A percentile compares a stretch with the other conserved stretches of the same genome.
Conservation (phyloP, 2,329 filamentous ascomycete genomes). For the Sordariomycetes sp. region DNA sequence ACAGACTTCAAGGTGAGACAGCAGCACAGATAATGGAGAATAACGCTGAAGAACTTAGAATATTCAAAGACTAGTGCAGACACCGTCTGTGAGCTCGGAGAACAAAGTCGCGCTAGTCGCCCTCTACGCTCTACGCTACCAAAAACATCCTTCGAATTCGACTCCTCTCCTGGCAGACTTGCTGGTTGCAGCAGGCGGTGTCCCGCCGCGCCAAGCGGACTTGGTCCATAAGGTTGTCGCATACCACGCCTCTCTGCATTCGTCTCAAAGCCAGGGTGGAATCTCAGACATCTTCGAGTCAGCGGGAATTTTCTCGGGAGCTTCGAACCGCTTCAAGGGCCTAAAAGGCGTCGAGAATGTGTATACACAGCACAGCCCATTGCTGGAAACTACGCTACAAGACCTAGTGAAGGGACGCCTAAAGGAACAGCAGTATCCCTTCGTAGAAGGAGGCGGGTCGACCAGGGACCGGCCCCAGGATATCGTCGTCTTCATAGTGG, state of each 20-base stretch:
- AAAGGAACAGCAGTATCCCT: conserved; percentile 82
- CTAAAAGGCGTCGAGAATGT: conserved; percentile 98
- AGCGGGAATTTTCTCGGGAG: conserved; percentile 81
- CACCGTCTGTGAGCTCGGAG: conserved; percentile 64
- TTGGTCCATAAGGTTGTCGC: conserved; percentile 73
- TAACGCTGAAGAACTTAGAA: conserved; percentile 36
- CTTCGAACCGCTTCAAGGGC: conserved; percentile 81
- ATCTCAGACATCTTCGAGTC: conserved; percentile 91
- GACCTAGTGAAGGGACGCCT: conserved; percentile 88
- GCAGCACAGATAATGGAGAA: not conserved
- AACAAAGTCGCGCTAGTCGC: conserved; percentile 87
- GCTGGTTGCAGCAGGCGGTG: conserved; percentile 72
- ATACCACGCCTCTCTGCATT: conserved; percentile 82
- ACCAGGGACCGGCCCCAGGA: conserved; percentile 96
- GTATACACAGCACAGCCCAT: conserved; percentile 92
- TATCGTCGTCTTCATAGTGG: conserved; percentile 88
- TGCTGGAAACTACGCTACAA: conserved; percentile 79
- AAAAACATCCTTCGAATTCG: conserved; percentile 75
- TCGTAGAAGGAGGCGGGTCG: conserved; percentile 77
- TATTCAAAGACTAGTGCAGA: conserved; percentile 78
- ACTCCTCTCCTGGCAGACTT: conserved; percentile 81
- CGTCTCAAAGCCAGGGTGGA: conserved; percentile 63
- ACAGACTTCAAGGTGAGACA: conserved; percentile 72
- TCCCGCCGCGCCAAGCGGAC: conserved; percentile 66
- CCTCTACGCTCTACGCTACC: conserved; percentile 89